These are phyloP conservation scores for Echium plantagineum DNA, from an alignment of 257 asterid species.

Conservation along the genomic window DNA sequence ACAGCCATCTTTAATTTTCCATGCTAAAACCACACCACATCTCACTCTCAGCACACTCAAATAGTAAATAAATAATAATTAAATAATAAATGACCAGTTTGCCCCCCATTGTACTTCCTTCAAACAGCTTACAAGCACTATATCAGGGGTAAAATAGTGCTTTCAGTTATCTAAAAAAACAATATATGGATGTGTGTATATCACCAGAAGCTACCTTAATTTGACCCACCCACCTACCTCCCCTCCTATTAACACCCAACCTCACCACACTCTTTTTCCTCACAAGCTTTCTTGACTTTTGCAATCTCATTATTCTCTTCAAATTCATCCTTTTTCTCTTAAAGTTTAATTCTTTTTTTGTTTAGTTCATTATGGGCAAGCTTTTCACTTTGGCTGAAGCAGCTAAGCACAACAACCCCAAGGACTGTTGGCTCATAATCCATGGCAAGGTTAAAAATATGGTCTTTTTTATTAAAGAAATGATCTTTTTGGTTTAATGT, in stretches of 20 bases:
- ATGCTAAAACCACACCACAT: too few relatives aligned
- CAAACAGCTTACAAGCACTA: too few relatives aligned
- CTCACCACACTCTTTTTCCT: not conserved
- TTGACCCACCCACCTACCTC: not conserved
- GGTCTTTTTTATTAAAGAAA: too few relatives aligned
- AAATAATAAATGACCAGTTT: too few relatives aligned
- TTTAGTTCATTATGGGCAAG: slow-evolving; percentile 4
- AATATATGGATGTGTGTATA: too few relatives aligned
- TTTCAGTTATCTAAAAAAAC: too few relatives aligned
- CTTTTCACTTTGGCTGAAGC: slow-evolving; percentile 12
- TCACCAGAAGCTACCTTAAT: not conserved
- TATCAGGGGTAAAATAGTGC: too few relatives aligned
- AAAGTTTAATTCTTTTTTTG: not conserved
- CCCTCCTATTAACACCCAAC: not conserved
- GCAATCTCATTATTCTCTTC: not conserved
- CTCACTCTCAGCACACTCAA: too few relatives aligned
- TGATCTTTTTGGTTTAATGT: not conserved
- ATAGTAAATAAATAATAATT: too few relatives aligned
- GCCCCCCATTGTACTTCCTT: too few relatives aligned
- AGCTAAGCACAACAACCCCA: slow-evolving; percentile 9
- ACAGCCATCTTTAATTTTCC: too few relatives aligned
- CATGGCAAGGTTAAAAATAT: slow-evolving; percentile 9
- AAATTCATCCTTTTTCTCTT: not conserved
- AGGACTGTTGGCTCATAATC: slow-evolving; percentile 15
- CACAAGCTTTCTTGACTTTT: not conserved